Evolutionary conservation across 2,329 filamentous ascomycete species (phyloP), one percentile per base, ranked within the genome.

Genomic region (Didymella exigua): DNA sequence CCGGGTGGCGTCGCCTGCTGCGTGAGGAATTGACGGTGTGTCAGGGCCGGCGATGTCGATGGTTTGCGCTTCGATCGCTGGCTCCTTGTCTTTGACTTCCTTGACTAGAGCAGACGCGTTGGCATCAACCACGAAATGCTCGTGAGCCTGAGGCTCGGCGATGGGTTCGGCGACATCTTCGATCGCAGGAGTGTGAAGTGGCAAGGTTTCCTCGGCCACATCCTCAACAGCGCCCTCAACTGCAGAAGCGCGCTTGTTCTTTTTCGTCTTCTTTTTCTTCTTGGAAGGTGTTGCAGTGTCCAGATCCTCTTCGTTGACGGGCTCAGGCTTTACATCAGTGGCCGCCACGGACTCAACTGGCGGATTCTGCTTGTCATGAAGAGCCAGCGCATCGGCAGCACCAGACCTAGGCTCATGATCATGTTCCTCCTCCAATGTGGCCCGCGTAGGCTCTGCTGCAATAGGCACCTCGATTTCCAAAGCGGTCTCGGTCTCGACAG

Each of bases 181-280:
- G 4, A 31, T 11, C 27, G 29, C 33, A 27, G 55, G 34, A 11
- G 10, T n/a, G 21, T 38, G 29, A 21, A 46, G 16, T 23, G 57
- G 58, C 16, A 43, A n/a, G 16, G 46, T 30, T 10, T 26, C 50
- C 4, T 33, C 43, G 30, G 53, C 58, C 45, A 21, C 40, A 31
- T 44, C 34, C 2, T 11, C 1, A 13, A 30, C 45, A 8, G 52
- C 36, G 8, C 67, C 62, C 9, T 65, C 65, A 19, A 59, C 37
- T 3, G 37, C 42, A 10, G 62, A 62, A 13, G 45, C 55, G 7
- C 52, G 52, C 34, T 70, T 69, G 21, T 33, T 59, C 43, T 69
- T 69, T 56, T 67, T 68, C 21, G 49, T 51, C 40, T 68, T 66
- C 48, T 68, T 69, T 51, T 65, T 63, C 53, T 67, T 67, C 47